Base-by-base conservation (phyloP, 192 early-diverging fungal genomes). In the Umbelopsis isabellina region DNA sequence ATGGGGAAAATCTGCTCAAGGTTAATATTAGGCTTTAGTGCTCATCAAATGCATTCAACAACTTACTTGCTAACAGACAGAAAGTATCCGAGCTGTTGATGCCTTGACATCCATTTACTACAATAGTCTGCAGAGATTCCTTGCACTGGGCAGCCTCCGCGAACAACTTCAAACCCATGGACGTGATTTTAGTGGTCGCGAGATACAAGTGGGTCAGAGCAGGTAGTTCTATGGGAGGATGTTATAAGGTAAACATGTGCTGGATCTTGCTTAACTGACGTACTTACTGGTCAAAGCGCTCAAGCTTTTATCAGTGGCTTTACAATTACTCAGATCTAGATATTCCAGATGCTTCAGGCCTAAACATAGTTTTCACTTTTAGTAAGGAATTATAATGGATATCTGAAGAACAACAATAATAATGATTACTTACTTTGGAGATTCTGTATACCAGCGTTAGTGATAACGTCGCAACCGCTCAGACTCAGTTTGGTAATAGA, bases 111-210 rank as follows among this genome's bases (percentile, higher is more conserved):
- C 73, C 77, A 25, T 79, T 74, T 1, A 85, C 30, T 67, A 80
- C 65, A 9, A 85, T 51, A 1, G 70, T 77, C 4, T 79, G 77
- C 3, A 85, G n/a, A 0, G 41, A 65, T 8, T 58, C 37, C 25
- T 68, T 78, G 70, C 68, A 82, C 0, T 46, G 30, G 0, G 79
- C 69, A 12, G 76, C 30, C 0, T 71, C 41, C 18, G 75, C 72
- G 37, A 79, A 68, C 13, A 27, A 71, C 21, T 69, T 50, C 11
- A 89, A 46, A 9, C 86, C 87, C 35, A 15, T 51, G 18, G 84
- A 73, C 0, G 87, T 85, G 41, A 89, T 78, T 53, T 88, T 86
- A n/a, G 84, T 89, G 10, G 75, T 68, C 25, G 86, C 79, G 21
- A 89, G 51, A 45, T 80, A 71, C 6, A 80, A 46, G 25, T 76